Conservation (phyloP, 23 red algal genomes). For the Gracilaria caudata region DNA sequence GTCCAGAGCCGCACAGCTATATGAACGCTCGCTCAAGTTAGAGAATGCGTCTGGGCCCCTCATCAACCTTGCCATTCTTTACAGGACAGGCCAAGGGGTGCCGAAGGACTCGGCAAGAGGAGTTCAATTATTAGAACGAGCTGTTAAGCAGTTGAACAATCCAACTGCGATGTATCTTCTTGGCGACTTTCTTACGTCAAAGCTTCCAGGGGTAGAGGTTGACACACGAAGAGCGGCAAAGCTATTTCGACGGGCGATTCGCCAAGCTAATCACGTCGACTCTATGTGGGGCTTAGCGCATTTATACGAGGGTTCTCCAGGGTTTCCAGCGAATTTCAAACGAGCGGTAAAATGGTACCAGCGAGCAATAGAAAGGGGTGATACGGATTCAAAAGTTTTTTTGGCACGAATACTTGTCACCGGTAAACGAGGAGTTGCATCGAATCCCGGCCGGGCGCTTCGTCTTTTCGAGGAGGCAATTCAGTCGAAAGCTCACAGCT, state of each 20-base stretch:
- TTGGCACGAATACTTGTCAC: slow-evolving; percentile 18
- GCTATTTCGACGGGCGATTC: slow-evolving; percentile 6
- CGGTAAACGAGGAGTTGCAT: slow-evolving; percentile 15
- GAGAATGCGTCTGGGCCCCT: slow-evolving; percentile 33
- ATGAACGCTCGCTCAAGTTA: slow-evolving; percentile 20
- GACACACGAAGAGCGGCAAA: not conserved
- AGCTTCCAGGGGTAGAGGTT: not conserved
- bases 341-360: slow-evolving; percentile 48
- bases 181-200: slow-evolving; percentile 27
- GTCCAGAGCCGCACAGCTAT: slow-evolving; percentile 12
- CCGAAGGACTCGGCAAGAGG: slow-evolving; percentile 22
- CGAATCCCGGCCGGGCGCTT: slow-evolving; percentile 19
- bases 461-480: slow-evolving; percentile 41
- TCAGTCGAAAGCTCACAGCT: not conserved
- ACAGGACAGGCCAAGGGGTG: slow-evolving; percentile 11
- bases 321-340: slow-evolving; percentile 20
- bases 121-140: slow-evolving; percentile 35
- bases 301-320: slow-evolving; percentile 27
- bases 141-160: slow-evolving; percentile 18
- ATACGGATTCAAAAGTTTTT: slow-evolving; percentile 20
- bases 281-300: not conserved
- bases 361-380: slow-evolving; percentile 41
- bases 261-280: not conserved
- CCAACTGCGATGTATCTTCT: slow-evolving; percentile 36
- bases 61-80: slow-evolving; percentile 23